These are phyloP conservation scores for Aspergillus sclerotioniger DNA, from an alignment of 495 filamentous ascomycete species.

Conservation along the genomic window DNA sequence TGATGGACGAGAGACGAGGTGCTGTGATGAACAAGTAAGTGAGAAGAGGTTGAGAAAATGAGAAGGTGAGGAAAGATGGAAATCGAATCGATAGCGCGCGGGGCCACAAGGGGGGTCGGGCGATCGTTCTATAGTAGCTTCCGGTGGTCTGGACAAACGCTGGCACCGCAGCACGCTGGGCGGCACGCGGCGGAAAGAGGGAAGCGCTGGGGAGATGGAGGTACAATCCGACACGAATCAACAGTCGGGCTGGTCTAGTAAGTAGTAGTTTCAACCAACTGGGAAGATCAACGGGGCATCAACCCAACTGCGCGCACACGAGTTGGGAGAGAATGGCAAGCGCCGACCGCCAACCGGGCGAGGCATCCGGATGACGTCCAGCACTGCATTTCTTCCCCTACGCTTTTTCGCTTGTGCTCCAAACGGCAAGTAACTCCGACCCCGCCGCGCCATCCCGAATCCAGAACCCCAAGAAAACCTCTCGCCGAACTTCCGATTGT, in stretches of 20 bases:
- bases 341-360: background rate
- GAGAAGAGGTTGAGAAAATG: slow-evolving; percentile 22
- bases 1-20: slow-evolving; percentile 25
- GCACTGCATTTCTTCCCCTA: background rate
- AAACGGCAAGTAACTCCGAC: slow-evolving; percentile 18
- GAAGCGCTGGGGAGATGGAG: background rate
- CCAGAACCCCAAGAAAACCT: slow-evolving; percentile 10
- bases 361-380: slow-evolving; percentile 16
- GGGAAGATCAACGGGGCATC: background rate
- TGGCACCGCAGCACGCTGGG: background rate
- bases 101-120: slow-evolving; percentile 24
- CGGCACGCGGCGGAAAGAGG: background rate
- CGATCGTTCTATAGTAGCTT: slow-evolving; percentile 2
- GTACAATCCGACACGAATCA: background rate
- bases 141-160: background rate
- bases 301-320: background rate
- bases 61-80: slow-evolving; percentile 24
- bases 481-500: background rate
- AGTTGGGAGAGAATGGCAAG: background rate
- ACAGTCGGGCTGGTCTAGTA: background rate
- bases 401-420: slow-evolving; percentile 7
- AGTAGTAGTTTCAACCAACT: no score
- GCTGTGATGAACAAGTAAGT: slow-evolving; percentile 15
- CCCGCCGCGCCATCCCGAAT: slow-evolving; percentile 10
- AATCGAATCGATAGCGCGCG: slow-evolving; percentile 37